A percentile compares a stretch with the other conserved stretches of the same genome.
phyloP scores from a whole-genome alignment of 192 early-diverging fungal genomes.

The Backusella tarrabulga region DNA sequence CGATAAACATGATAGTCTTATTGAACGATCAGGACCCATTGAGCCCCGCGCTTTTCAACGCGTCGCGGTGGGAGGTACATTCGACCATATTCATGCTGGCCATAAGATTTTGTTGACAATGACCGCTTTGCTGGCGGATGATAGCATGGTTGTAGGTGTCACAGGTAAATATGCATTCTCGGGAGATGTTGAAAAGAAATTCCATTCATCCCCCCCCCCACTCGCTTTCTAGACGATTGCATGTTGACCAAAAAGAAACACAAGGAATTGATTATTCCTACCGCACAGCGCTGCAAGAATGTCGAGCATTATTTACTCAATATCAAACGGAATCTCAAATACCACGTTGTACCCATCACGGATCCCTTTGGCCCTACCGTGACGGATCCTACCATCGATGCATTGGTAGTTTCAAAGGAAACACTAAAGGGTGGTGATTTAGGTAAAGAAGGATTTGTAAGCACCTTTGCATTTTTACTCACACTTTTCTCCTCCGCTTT shows the following conservation, averaged over 20 bases:
- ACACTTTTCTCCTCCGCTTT: background rate
- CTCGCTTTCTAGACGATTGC: constrained; percentile 38
- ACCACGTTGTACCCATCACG: constrained; percentile 65
- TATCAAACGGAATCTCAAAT: constrained; percentile 47
- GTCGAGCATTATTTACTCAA: constrained; percentile 60
- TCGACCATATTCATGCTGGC: constrained; percentile 94
- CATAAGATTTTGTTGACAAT: constrained; percentile 93
- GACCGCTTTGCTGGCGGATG: constrained; percentile 65
- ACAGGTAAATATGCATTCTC: constrained; percentile 50
- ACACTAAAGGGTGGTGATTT: constrained; percentile 70
- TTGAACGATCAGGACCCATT: background rate
- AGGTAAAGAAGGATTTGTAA: constrained; percentile 42
- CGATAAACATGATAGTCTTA: background rate
- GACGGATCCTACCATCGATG: constrained; percentile 67
- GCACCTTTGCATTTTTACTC: background rate
- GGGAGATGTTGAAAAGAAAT: background rate
- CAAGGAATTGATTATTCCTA: constrained; percentile 65
- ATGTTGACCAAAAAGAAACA: constrained; percentile 74
- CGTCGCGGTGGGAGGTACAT: constrained; percentile 89
- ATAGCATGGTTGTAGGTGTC: constrained; percentile 69
- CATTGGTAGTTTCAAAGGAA: constrained; percentile 82
- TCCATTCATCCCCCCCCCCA: too few relatives aligned
- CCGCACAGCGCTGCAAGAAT: constrained; percentile 53
- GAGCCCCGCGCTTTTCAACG: constrained; percentile 27
- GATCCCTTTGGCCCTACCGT: constrained; percentile 90